These are phyloP conservation scores for Pseudopithomyces chartarum DNA, from an alignment of 2,329 filamentous ascomycete species.

Conservation along the genomic window DNA sequence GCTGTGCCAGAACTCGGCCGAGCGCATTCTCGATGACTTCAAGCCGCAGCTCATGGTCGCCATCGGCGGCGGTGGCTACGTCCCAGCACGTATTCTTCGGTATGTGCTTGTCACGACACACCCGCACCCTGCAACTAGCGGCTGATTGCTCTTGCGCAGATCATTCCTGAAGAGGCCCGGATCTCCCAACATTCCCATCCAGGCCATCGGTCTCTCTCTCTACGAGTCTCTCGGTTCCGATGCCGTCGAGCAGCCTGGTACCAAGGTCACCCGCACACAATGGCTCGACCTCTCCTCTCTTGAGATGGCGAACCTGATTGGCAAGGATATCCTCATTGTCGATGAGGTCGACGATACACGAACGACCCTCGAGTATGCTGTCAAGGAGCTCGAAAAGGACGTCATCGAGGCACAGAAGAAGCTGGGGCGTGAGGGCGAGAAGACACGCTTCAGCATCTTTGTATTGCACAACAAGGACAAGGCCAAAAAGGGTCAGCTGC, in stretches of 20 bases:
- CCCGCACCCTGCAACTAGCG: neutral
- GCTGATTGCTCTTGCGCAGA: slow-evolving; percentile 27
- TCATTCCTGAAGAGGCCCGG: slow-evolving; percentile 94
- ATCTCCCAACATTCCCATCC: slow-evolving; percentile 94
- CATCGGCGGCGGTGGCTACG: slow-evolving; percentile 96
- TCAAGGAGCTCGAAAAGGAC: slow-evolving; percentile 92
- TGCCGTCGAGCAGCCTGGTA: slow-evolving; percentile 78
- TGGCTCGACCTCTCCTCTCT: slow-evolving; percentile 92
- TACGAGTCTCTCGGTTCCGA: slow-evolving; percentile 81
- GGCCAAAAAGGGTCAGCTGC: slow-evolving; percentile 86
- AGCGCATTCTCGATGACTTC: slow-evolving; percentile 80
- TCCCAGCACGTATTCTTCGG: slow-evolving; percentile 94
- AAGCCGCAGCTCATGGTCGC: slow-evolving; percentile 97
- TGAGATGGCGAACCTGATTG: slow-evolving; percentile 85
- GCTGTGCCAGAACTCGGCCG: slow-evolving; percentile 86
- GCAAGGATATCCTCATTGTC: slow-evolving; percentile 89
- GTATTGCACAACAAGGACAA: slow-evolving; percentile 99
- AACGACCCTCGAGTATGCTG: slow-evolving; percentile 92
- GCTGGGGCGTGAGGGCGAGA: slow-evolving; percentile 69
- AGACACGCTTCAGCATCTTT: slow-evolving; percentile 92
- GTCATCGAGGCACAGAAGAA: slow-evolving; percentile 79
- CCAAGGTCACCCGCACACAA: slow-evolving; percentile 95
- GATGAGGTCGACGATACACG: slow-evolving; percentile 96
- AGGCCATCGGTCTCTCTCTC: slow-evolving; percentile 96
- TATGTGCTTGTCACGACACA: slow-evolving; percentile 38